phyloP scores from a whole-genome alignment of 495 filamentous ascomycete species.

The Amphirosellinia nigrospora region DNA sequence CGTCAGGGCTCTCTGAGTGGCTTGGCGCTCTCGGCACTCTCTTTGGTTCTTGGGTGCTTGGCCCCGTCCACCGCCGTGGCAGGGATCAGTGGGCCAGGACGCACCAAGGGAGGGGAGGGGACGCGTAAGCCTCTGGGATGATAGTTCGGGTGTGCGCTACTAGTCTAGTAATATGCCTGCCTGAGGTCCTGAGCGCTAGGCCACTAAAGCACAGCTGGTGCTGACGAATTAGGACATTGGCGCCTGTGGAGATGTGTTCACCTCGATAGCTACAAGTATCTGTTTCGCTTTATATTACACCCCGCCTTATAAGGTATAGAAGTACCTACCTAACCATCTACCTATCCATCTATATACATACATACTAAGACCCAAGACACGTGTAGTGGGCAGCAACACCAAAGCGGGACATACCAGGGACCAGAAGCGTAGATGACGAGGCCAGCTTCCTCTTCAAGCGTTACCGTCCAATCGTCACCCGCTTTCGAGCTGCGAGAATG shows the following conservation, averaged over 20 bases:
- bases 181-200: background rate
- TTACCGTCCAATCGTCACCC: constrained; percentile 11
- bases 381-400: background rate
- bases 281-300: background rate
- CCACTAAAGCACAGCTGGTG: background rate
- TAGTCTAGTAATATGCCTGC: background rate
- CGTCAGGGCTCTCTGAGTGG: constrained; percentile 18
- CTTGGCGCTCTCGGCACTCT: constrained; percentile 31
- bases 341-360: no score
- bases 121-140: constrained; percentile 46
- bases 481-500: background rate
- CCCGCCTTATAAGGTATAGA: background rate
- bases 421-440: constrained; percentile 10
- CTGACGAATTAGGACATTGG: background rate
- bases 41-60: constrained; percentile 28
- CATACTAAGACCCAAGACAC: background rate
- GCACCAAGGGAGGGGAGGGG: constrained; percentile 39
- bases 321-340: no score
- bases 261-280: constrained; percentile 4
- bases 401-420: background rate
- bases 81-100: constrained; percentile 35
- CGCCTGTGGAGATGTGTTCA: background rate
- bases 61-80: constrained; percentile 35
- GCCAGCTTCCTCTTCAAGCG: constrained; percentile 22
- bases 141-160: background rate